Conservation (phyloP, 768 basidiomycete genomes). For the Macrolepiota albuminosa region DNA sequence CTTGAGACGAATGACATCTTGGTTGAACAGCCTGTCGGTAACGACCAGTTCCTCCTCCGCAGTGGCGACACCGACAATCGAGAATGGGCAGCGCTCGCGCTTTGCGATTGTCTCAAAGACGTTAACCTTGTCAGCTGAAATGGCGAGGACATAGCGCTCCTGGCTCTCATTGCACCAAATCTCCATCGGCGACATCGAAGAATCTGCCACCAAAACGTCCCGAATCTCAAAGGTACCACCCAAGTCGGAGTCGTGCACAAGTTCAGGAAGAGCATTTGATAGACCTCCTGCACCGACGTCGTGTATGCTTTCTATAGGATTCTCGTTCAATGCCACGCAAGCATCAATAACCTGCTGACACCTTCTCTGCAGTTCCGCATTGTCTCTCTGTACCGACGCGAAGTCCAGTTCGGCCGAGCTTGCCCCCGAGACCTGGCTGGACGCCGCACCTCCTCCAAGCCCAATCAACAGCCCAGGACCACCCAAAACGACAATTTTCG, state of each 20-base stretch:
- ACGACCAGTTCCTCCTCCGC: slow-evolving; percentile 79
- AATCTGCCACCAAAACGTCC: slow-evolving; percentile 87
- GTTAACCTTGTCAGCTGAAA: slow-evolving; percentile 57
- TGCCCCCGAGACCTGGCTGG: slow-evolving; percentile 87
- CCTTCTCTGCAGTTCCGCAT: slow-evolving; percentile 96
- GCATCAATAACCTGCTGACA: slow-evolving; percentile 98
- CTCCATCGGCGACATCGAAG: slow-evolving; percentile 97
- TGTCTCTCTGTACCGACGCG: slow-evolving; percentile 95
- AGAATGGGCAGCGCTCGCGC: slow-evolving; percentile 92
- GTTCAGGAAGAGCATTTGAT: slow-evolving; percentile 93
- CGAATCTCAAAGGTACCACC: slow-evolving; percentile 93
- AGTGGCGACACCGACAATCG: slow-evolving; percentile 86
- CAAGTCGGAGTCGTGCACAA: slow-evolving; percentile 93
- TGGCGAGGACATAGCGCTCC: slow-evolving; percentile 94
- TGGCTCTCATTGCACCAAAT: slow-evolving; percentile 99
- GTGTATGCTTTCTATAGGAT: slow-evolving; percentile 93
- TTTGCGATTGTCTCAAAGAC: slow-evolving; percentile 73
- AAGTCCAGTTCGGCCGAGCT: slow-evolving; percentile 94
- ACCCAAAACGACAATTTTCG: slow-evolving; percentile 89
- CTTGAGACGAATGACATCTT: slow-evolving; percentile 80
- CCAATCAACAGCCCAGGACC: slow-evolving; percentile 97
- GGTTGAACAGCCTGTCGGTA: slow-evolving; percentile 75
- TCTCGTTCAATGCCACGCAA: slow-evolving; percentile 61
- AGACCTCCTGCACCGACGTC: slow-evolving; percentile 97
- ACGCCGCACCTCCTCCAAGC: slow-evolving; percentile 94